Evolutionary conservation across 1,284 basidiomycete genomes (phyloP), one percentile per base, ranked within the genome.

Genomic region (Leccinum angustisporum): DNA sequence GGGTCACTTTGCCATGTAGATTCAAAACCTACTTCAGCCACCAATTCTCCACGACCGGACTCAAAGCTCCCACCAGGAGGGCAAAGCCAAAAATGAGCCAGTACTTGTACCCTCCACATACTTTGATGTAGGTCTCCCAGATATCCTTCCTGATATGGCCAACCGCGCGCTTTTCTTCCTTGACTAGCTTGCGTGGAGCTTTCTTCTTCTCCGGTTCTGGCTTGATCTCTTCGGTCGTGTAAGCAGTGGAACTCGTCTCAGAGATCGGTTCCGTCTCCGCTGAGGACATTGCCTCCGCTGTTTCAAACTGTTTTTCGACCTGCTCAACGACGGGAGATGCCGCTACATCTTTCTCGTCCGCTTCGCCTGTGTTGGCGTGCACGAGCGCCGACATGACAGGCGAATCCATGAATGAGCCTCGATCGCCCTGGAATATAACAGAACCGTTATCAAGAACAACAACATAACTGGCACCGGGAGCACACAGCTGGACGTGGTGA

Each of bases 151-250:
- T 78, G 60, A 97, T 94, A 46, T 88, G 84, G 1, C 95, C 95
- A 25, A 93, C 87, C 0, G 93, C 95, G 7, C 94, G 84, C 65
- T 87, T 87, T 76, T 97, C 95, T 69, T 97, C 95, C 72, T 97
- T 94, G 36, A 97, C 81, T 21, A 97, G 81, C 76, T 95, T 97
- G 56, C 93, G 81, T 0, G 92, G 90, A 1, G 83, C 73, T 73
- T 92, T 93, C 63, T 85, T 83, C 64, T 85, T 83, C 65, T 83
- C 84, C 21, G 71, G 69, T 9, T 81, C 80, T 4, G 65, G 60
- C 76, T 67, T 59, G 46, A 60, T 70, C 25, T 71, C 72, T 52
- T 75, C 70, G 8, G 51, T 62, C 40, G 66, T 65, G 27, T 78
- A 76, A 25, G 79, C 77, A 11, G 83, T 82, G 1, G 84, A 84